Evolutionary conservation across 106 monocot species (phyloP), one percentile per base, ranked within the genome.

Genomic region (Dioscorea dumetorum): DNA sequence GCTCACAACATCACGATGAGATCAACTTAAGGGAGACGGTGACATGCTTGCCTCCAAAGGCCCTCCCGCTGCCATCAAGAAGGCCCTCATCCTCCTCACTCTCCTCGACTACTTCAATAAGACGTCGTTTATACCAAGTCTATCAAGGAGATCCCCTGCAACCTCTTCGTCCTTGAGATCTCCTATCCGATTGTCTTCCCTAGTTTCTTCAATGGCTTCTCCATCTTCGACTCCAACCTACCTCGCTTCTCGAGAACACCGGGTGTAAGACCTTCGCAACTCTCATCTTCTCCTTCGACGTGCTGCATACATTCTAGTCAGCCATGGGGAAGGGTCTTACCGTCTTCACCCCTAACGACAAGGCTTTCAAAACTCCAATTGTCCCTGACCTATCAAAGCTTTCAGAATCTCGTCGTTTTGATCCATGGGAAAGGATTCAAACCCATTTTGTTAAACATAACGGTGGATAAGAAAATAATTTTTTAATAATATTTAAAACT

Each of bases 1-100:
- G 79, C 76, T 20, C 91, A 91, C 84, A 91, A 97, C 80, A 91
- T 91, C 60, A 91, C 67, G 92, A 97, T 63, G 97, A 97, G 82
- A 79, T 97, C 74, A 90, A 97, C 91, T 87, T 89, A 49, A 79
- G 87, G 24, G 73, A 82, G 72, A 87, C 89, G 2, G 72, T 97
- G 20, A 97, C 97, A 2, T 75, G 72, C 75, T 89, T 97, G 28
- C 76, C 80, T 58, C 81, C 19, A 83, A 87, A 50, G 79, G 76
- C 53, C 57, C 73, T 67, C 84, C 84, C 22, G 69, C 88, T 61
- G 86, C 74, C 57, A 63, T 92, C 64, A 92, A 97, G 79, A 85
- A 81, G 67, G 91, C 97, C 5, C 91, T 97, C 60, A 88, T 89
- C 41, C 86, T 97, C 63, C 97, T 97, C 67, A 86, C 81, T 64